Conservation (phyloP, 306 rosid species). For the Carpinus viminea region DNA sequence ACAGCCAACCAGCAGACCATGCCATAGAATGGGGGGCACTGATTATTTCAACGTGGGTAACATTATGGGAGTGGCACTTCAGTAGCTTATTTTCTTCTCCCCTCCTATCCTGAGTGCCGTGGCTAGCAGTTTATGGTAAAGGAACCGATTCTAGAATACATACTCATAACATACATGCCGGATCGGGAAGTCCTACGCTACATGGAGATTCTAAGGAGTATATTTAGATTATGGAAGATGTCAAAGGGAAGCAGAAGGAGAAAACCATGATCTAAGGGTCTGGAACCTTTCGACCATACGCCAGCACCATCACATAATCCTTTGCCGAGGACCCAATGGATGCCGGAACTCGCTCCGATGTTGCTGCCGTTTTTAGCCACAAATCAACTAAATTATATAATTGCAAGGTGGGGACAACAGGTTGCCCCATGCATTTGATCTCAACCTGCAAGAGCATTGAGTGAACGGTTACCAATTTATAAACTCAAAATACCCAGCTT, state of each 20-base stretch:
- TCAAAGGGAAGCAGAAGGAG: not conserved
- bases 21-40: not conserved
- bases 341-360: slow-evolving; percentile 58
- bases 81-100: not conserved
- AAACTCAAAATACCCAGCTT: slow-evolving; percentile 1
- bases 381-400: slow-evolving; percentile 67
- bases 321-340: slow-evolving; percentile 85
- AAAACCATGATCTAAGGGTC: slow-evolving; percentile 43
- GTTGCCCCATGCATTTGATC: slow-evolving; percentile 89
- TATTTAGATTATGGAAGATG: slow-evolving; percentile 1
- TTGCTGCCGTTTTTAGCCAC: slow-evolving; percentile 71
- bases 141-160: not conserved
- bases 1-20: slow-evolving; percentile 3
- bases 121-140: not conserved
- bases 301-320: slow-evolving; percentile 85
- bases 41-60: not conserved
- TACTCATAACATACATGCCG: slow-evolving; percentile 17
- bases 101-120: not conserved
- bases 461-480: slow-evolving; percentile 1
- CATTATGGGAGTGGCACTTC: not conserved
- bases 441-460: slow-evolving; percentile 60
- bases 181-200: not conserved
- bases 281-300: slow-evolving; percentile 65
- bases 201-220: slow-evolving; percentile 17
- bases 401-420: slow-evolving; percentile 69